Base-by-base conservation (phyloP, 192 early-diverging fungal genomes). In the Backusella mclennaniae region DNA sequence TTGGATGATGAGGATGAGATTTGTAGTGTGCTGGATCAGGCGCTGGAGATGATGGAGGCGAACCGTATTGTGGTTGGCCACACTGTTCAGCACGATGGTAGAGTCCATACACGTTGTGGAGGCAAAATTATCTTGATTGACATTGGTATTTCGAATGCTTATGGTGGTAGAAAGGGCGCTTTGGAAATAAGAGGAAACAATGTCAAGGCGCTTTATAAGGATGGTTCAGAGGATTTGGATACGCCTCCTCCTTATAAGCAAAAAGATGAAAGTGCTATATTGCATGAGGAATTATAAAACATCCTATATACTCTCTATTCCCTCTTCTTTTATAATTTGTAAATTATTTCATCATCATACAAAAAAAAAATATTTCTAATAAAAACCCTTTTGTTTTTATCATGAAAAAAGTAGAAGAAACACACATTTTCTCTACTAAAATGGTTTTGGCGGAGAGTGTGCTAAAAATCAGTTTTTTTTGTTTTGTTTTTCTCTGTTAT, bases 51-150 rank as follows among this genome's bases (percentile, higher is more conserved):
- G 29, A 66, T 92, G 80, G 79, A 83, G 84, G 91, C 89, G 1
- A 89, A 88, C 70, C 84, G 92, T 6, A 89, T 95, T 84, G 87
- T 94, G 19, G 82, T 93, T 15, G 93, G 92, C 21, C 92, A 93
- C 66, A 93, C 91, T 0, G 84, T 87, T 14, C 92, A 93, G 71
- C 79, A 75, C 0, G 80, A 82, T 21, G 80, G 91, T 71, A 53
- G 84, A 42, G 90, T 95, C 42, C 76, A 87, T 8, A 87, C 90
- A 26, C 83, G 89, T 0, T 95, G 90, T 78, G 79, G 89, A 41
- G 88, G 88, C 15, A 82, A 83, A 31, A 85, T 90, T 35, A 79
- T 89, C 69, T 82, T 93, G 36, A 90, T 95, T 74, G 93, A 95
- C 73, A 90, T 93, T 29, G 93, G 93, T 21, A 92, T 93, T 44